Percentiles rank a stretch among this genome's conserved stretches.
phyloP scores from a whole-genome alignment of 2,329 filamentous ascomycete genomes.

The Fusarium sp. region DNA sequence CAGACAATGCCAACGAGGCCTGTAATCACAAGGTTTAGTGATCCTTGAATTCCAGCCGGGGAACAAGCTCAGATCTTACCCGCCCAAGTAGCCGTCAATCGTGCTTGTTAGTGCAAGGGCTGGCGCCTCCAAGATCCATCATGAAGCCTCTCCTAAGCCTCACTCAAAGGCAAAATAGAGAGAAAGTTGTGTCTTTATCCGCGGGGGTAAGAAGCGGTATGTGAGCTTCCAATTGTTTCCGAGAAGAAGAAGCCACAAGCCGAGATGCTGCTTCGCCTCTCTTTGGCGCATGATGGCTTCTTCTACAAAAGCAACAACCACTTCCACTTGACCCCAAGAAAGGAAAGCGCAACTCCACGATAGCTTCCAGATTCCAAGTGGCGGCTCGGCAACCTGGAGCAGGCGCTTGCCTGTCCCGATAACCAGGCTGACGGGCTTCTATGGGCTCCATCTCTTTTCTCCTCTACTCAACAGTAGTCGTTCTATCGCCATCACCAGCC shows the following conservation, averaged over 20 bases:
- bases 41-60: slow-evolving; percentile 1
- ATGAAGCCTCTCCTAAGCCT: not conserved
- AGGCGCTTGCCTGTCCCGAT: slow-evolving; percentile 9
- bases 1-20: not conserved
- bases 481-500: not conserved
- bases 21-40: not conserved
- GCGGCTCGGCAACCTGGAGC: slow-evolving; percentile 13
- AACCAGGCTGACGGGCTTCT: slow-evolving; percentile 23
- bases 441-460: not conserved
- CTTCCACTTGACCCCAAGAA: not conserved
- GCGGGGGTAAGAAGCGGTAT: not conserved
- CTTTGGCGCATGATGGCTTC: not conserved
- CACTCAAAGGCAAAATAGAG: not conserved
- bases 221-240: not conserved
- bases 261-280: not conserved
- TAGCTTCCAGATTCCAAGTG: slow-evolving; percentile 22
- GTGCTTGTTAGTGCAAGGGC: slow-evolving; percentile 5
- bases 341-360: slow-evolving; percentile 8
- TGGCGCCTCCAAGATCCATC: not conserved
- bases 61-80: slow-evolving; percentile 6
- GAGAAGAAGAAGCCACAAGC: not conserved
- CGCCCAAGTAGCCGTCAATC: not conserved
- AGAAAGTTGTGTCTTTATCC: not conserved
- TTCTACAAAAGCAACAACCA: not conserved
- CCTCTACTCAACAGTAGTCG: not conserved